Evolutionary conservation across 164 flowering plant genomes (phyloP), one percentile per base, ranked within the genome.

Genomic region (Nelumbo lutea): DNA sequence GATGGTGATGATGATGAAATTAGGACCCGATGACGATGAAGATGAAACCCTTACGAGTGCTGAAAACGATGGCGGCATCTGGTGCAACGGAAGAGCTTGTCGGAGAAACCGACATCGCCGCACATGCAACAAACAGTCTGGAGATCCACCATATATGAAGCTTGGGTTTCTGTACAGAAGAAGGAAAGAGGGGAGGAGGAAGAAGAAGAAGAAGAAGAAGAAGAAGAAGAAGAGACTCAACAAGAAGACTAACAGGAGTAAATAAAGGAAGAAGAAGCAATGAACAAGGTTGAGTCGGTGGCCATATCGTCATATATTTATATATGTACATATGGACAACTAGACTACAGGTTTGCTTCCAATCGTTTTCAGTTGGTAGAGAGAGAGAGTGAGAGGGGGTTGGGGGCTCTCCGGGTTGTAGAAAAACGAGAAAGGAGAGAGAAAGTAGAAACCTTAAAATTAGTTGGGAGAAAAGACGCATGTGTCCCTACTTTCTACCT

Each of bases 71-170:
- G 43, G 52, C 71, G 79, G 82, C 98, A 92, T 74, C 83, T 81
- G 80, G 68, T 71, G 85, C 98, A 95, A 64, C 83, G 94, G 83
- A 95, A 95, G 83, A 95, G 90, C 83, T 89, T 90, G 72, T 92
- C 93, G 0, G 94, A 80, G 74, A 95, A 95, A 9, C 98, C 99
- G 42, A 93, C 81, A 70, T 96, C 99, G 69, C 98, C 99, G 75
- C 98, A 95, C 99, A 96, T 83, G 79, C 93, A 93, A 59, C 99
- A 96, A 5, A 96, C 95, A 4, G 77, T 86, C 52, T 84, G 83
- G 67, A 70, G 84, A 82, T 89, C 97, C 80, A 85, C 94, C 96
- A 92, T 90, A 77, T 73, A 15, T 59, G 59, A 62, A 66, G 65
- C 73, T 70, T 51, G 9, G 13, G 9, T 10, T 51, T 51, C 2